Evolutionary conservation across 257 asterid species (phyloP), one percentile per base, ranked within the genome.

Genomic region (Buddleja alternifolia): DNA sequence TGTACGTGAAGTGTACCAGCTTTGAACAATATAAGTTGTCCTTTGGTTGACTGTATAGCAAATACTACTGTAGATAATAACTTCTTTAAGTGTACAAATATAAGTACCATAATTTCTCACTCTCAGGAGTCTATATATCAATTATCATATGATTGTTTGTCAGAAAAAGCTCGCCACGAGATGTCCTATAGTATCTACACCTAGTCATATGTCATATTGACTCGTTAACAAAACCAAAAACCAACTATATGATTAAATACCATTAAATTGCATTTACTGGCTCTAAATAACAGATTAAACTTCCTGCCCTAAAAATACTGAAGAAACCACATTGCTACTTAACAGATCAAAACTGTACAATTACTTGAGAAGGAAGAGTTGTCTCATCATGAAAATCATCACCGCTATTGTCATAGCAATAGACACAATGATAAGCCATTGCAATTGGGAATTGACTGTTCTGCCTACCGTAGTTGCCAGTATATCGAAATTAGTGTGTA

Each of bases 1-100:
- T 57, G 54, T 51, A 68, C 8, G 63, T 48, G 72, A 61, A 45
- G 25, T 67, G 58, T 79, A 62, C 70, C 17, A 34, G 40, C 32
- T 51, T 24, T 23, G 23, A 66, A 58, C 69, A 54, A 56, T 54
- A 63, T 72, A 60, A 42, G 15, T 19, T 55, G 16, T 62, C 64
- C 17, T 61, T 40, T 20, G 20, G 40, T 69, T 70, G 70, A 60
- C 32, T 56, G 34, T 48, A 70, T 50, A 20, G 77, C 32, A 25
- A 53, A 32, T 55, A 16, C 16, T 67, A 67, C 20, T 0, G 29
- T 23, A 59, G 63, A 66, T 41, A 45, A 48, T 47, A 59, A 73
- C 19, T 42, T 60, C 42, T 48, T 15, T 41, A 15, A 24, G 37
- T 24, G 24, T 46, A 59, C 45, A 61, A 20, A 40, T 48, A 24